A percentile compares a stretch with the other conserved stretches of the same genome.
Evolutionary conservation across 306 rosid species (phyloP).

Genomic region (Quercus robur): DNA sequence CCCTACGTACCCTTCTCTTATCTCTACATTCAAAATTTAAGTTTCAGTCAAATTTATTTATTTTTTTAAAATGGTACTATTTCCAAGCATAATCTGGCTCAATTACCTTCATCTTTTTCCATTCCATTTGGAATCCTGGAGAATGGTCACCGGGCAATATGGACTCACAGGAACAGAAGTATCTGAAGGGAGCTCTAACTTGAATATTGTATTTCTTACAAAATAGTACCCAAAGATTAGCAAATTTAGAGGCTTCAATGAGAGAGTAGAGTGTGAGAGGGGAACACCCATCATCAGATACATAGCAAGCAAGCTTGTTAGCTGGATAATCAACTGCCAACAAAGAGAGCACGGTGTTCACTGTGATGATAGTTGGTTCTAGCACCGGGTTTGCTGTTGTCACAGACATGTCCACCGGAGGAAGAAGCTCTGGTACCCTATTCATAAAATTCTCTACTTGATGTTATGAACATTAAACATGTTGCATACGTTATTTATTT

Average conservation of each 20-base stretch:
- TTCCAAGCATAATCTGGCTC: too few relatives aligned
- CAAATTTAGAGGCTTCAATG: slow-evolving; percentile 52
- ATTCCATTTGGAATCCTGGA: slow-evolving; percentile 29
- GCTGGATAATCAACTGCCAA: slow-evolving; percentile 74
- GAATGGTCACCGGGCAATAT: background rate
- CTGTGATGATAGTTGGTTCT: slow-evolving; percentile 67
- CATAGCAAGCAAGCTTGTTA: slow-evolving; percentile 71
- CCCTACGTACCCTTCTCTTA: too few relatives aligned
- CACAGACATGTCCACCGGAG: slow-evolving; percentile 64
- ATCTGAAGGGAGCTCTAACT: slow-evolving; percentile 62
- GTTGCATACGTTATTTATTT: too few relatives aligned
- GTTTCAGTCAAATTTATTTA: too few relatives aligned
- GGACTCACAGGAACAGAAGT: slow-evolving; percentile 22
- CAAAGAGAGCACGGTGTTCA: slow-evolving; percentile 64
- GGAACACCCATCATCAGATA: slow-evolving; percentile 79
- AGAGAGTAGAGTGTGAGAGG: slow-evolving; percentile 44
- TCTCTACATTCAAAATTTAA: too few relatives aligned
- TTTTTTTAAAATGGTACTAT: too few relatives aligned
- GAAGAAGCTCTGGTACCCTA: slow-evolving; percentile 45
- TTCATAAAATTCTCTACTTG: background rate
- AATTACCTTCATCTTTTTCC: slow-evolving; percentile 38
- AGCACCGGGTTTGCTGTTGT: slow-evolving; percentile 62
- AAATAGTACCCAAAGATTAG: slow-evolving; percentile 60
- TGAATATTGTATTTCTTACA: slow-evolving; percentile 50
- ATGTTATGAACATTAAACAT: too few relatives aligned